Evolutionary conservation across 495 filamentous ascomycete genomes (phyloP).

Genomic region (Glutinoglossum americanum): DNA sequence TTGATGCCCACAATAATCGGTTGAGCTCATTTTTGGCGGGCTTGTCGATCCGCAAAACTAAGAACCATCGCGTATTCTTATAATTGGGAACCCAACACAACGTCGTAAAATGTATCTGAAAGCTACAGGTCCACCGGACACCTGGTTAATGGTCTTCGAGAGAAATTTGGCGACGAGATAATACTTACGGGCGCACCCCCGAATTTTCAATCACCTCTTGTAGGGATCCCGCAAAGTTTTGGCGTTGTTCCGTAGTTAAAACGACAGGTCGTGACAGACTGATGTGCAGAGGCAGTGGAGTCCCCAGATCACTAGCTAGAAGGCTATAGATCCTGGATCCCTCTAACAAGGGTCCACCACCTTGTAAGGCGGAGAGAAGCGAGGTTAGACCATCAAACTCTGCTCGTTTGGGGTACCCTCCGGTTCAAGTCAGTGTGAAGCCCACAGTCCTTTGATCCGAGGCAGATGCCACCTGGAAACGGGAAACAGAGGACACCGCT

Average conservation of each 20-base stretch:
- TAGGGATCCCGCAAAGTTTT: conserved; percentile 32
- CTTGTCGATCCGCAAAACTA: conserved; percentile 42
- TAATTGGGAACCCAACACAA: conserved; percentile 51
- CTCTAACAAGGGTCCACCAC: neutral
- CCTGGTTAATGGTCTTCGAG: neutral
- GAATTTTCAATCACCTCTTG: conserved; percentile 18
- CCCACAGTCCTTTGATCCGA: neutral
- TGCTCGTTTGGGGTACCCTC: conserved; percentile 46
- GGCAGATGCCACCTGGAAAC: neutral
- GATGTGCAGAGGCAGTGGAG: conserved; percentile 69
- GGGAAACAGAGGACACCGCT: neutral
- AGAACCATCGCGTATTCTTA: conserved; percentile 66
- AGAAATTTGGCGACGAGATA: neutral
- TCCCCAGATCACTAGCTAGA: conserved; percentile 52
- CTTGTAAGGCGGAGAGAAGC: conserved; percentile 20
- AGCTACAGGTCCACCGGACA: conserved; percentile 19
- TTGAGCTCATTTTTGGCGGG: conserved; percentile 34
- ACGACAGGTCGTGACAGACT: conserved; percentile 61
- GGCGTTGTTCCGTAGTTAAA: conserved; percentile 41
- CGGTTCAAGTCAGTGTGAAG: conserved; percentile 10
- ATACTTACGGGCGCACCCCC: conserved; percentile 22
- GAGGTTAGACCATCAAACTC: conserved; percentile 31
- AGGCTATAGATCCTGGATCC: conserved; percentile 29
- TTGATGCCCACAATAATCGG: conserved; percentile 39
- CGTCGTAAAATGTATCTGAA: conserved; percentile 22